Evolutionary conservation across 192 early-diverging fungal genomes (phyloP).

Genomic region (Coemansia sp.): DNA sequence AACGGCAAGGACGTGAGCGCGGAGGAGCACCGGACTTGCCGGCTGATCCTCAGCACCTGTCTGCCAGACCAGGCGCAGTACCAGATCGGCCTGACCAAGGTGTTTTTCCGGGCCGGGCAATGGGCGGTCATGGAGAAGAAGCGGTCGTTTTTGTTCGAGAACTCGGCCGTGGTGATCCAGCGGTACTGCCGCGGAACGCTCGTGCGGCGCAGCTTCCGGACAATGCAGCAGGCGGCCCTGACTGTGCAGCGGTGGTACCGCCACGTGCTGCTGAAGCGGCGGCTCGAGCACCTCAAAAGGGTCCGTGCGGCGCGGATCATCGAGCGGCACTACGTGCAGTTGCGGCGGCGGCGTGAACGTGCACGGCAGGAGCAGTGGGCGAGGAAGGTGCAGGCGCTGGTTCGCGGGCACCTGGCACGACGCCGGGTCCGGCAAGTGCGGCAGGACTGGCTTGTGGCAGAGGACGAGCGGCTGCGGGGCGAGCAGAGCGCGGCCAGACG

Average conservation of each 20-base stretch:
- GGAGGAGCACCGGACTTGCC: conserved; percentile 60
- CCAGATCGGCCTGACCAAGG: conserved; percentile 93
- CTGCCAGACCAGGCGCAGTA: conserved; percentile 77
- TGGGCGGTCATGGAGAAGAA: conserved; percentile 76
- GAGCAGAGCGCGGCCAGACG: conserved; percentile 6
- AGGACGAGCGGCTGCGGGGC: conserved; percentile 6
- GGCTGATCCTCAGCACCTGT: conserved; percentile 58
- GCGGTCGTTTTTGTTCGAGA: conserved; percentile 73
- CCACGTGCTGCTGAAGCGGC: conserved; percentile 9
- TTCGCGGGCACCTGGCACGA: conserved; percentile 6
- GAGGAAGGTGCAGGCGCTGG: conserved; percentile 4
- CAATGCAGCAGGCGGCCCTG: conserved; percentile 37
- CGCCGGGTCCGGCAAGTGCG: not conserved
- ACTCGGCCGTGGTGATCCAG: conserved; percentile 78
- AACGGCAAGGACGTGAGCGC: conserved; percentile 48
- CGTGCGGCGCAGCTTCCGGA: conserved; percentile 57
- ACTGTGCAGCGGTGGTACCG: conserved; percentile 40
- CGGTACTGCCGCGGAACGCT: conserved; percentile 65
- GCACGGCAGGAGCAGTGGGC: not conserved
- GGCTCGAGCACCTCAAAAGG: conserved; percentile 8
- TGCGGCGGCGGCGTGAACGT: not conserved
- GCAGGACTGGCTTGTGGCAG: conserved; percentile 6
- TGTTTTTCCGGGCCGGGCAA: conserved; percentile 96
- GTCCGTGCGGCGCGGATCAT: conserved; percentile 29
- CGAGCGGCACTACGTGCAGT: conserved; percentile 15